phyloP scores from a whole-genome alignment of 1,284 basidiomycete genomes.

The Porogramme epimiltina region DNA sequence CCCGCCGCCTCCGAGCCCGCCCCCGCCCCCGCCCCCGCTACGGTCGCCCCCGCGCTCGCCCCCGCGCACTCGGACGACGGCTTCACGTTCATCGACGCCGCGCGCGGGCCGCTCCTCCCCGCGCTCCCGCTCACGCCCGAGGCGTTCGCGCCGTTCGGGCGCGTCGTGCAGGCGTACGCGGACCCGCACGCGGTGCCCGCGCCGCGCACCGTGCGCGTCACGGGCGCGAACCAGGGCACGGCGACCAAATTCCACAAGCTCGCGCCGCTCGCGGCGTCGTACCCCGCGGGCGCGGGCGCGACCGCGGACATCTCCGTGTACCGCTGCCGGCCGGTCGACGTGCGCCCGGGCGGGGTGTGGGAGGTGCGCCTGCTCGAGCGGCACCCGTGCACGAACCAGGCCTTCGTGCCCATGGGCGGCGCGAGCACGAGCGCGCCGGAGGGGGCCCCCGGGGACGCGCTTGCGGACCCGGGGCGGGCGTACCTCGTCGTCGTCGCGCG shows the following conservation, averaged over 20 bases:
- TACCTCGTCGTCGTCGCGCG: constrained; percentile 87
- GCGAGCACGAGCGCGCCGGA: constrained; percentile 34
- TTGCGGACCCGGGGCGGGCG: constrained; percentile 49
- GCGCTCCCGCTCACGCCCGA: constrained; percentile 82
- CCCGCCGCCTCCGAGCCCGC: too few relatives aligned
- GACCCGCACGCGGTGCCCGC: constrained; percentile 63
- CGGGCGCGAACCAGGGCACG: constrained; percentile 84
- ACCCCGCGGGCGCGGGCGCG: constrained; percentile 56
- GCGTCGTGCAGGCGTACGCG: constrained; percentile 83
- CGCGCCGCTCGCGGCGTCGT: constrained; percentile 64
- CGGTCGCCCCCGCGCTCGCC: too few relatives aligned
- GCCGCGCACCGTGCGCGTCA: constrained; percentile 65
- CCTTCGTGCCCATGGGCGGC: constrained; percentile 86
- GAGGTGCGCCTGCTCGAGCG: constrained; percentile 68
- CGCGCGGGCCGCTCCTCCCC: constrained; percentile 45
- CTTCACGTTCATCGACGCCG: constrained; percentile 1
- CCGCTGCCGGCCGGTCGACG: constrained; percentile 62
- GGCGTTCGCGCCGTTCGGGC: constrained; percentile 81
- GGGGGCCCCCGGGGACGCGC: constrained; percentile 40
- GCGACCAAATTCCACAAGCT: constrained; percentile 92
- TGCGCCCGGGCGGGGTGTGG: constrained; percentile 50
- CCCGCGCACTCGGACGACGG: too few relatives aligned
- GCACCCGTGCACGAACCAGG: constrained; percentile 81
- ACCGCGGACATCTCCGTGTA: constrained; percentile 75
- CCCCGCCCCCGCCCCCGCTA: too few relatives aligned